Conservation (phyloP, 345 rosid species). For the Arabidopsis suecica region DNA sequence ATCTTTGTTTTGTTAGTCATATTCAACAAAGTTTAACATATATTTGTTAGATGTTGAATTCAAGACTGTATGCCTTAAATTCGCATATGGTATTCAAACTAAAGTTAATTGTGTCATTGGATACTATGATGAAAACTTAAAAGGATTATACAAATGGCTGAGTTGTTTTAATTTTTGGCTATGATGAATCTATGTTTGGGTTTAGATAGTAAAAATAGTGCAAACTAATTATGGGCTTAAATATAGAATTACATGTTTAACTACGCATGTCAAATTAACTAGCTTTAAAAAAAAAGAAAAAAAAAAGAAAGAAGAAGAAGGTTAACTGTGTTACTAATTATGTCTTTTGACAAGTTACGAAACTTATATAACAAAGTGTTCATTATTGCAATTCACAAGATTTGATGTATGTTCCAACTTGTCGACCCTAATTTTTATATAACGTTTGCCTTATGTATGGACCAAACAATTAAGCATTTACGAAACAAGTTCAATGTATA, state of each 20-base stretch:
- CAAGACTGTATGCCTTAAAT: not conserved
- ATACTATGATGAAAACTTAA: not conserved
- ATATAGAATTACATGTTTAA: slow-evolving; percentile 9
- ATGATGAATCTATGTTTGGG: slow-evolving; percentile 19
- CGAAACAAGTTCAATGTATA: not conserved
- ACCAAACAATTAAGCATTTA: not conserved
- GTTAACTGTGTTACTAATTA: not conserved
- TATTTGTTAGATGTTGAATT: not conserved
- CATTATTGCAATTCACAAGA: slow-evolving; percentile 2
- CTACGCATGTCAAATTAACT: not conserved
- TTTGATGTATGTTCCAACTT: not conserved
- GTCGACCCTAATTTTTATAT: not conserved
- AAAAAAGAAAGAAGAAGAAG: not conserved
- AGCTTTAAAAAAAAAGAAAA: not conserved
- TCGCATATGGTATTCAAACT: not conserved
- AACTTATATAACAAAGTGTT: not conserved
- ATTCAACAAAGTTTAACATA: not conserved
- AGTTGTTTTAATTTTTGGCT: not conserved
- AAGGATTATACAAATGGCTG: not conserved
- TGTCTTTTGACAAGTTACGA: not conserved
- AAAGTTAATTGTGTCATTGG: not conserved
- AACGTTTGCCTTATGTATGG: not conserved
- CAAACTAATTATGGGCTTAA: slow-evolving; percentile 25
- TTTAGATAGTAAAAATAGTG: not conserved
- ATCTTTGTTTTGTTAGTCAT: not conserved